Evolutionary conservation across 768 basidiomycete genomes (phyloP).

Genomic region (Xerocomellus dryophilus): DNA sequence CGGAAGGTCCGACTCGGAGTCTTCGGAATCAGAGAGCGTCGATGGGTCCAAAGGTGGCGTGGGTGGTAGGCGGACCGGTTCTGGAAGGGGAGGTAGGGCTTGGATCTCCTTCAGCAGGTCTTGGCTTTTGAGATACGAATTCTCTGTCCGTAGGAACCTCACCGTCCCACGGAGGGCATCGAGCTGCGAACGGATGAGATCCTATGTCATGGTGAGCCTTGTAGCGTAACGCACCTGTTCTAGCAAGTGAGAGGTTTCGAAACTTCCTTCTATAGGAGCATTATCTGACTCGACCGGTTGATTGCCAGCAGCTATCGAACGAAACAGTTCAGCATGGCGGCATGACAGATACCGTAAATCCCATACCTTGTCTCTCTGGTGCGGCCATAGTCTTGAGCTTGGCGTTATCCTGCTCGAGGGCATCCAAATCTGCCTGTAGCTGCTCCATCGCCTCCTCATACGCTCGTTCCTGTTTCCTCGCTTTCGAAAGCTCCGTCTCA

Average conservation of each 20-base stretch:
- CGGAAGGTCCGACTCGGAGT: constrained; percentile 51
- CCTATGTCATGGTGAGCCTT: neutral
- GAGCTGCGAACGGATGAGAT: constrained; percentile 49
- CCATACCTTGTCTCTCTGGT: constrained; percentile 69
- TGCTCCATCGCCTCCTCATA: constrained; percentile 95
- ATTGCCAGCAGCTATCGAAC: constrained; percentile 40
- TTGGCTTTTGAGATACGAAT: constrained; percentile 89
- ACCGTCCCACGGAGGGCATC: constrained; percentile 89
- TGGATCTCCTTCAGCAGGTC: constrained; percentile 84
- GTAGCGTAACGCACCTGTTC: constrained; percentile 62
- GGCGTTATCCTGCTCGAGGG: constrained; percentile 82
- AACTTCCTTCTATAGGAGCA: constrained; percentile 67
- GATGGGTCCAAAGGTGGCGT: constrained; percentile 72
- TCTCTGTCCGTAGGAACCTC: constrained; percentile 90
- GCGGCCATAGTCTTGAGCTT: constrained; percentile 70
- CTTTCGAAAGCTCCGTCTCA: constrained; percentile 75
- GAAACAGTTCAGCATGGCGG: neutral
- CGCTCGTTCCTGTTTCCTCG: constrained; percentile 82
- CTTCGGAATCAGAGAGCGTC: constrained; percentile 61
- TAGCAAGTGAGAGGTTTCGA: constrained; percentile 84
- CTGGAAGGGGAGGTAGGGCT: constrained; percentile 62
- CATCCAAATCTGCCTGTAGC: constrained; percentile 83
- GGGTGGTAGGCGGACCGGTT: constrained; percentile 44
- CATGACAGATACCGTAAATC: neutral
- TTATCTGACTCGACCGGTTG: constrained; percentile 58